Percentiles rank a stretch among this genome's conserved stretches.
These are phyloP conservation scores for Fusarium scirpi DNA, from an alignment of 2,329 filamentous ascomycete species.

Conservation along the genomic window DNA sequence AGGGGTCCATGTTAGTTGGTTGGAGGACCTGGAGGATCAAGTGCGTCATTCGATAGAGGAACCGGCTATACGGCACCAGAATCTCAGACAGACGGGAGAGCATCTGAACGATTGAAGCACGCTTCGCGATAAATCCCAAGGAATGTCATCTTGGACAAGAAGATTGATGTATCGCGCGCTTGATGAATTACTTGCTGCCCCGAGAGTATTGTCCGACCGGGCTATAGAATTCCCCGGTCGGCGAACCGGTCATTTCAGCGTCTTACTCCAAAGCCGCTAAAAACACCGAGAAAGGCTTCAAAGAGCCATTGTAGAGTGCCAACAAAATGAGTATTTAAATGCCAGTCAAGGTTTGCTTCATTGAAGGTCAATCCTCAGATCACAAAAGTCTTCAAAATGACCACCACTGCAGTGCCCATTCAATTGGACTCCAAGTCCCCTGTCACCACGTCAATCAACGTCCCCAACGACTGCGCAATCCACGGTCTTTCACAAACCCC, in stretches of 20 bases:
- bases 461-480: slow-evolving; percentile 6
- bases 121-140: too few relatives aligned
- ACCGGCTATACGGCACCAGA: not conserved
- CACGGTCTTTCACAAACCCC: slow-evolving; percentile 20
- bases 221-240: slow-evolving; percentile 1
- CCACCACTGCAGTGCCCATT: not conserved
- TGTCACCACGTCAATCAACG: not conserved
- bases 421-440: not conserved
- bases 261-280: not conserved
- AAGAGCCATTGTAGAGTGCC: not conserved
- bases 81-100: not conserved
- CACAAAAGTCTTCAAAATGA: not conserved
- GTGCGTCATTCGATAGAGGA: slow-evolving; percentile 13
- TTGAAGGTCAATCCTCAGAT: not conserved
- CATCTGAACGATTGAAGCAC: not conserved
- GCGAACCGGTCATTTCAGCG: not conserved
- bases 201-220: not conserved
- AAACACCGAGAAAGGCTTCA: not conserved
- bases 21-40: not conserved
- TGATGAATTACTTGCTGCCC: fast-evolving
- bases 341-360: fast-evolving
- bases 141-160: too few relatives aligned
- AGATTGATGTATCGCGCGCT: not conserved
- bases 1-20: not conserved
- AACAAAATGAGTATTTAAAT: not conserved